phyloP scores from a whole-genome alignment of 805 yeast genomes.

The Saccharomycopsis microspora region DNA sequence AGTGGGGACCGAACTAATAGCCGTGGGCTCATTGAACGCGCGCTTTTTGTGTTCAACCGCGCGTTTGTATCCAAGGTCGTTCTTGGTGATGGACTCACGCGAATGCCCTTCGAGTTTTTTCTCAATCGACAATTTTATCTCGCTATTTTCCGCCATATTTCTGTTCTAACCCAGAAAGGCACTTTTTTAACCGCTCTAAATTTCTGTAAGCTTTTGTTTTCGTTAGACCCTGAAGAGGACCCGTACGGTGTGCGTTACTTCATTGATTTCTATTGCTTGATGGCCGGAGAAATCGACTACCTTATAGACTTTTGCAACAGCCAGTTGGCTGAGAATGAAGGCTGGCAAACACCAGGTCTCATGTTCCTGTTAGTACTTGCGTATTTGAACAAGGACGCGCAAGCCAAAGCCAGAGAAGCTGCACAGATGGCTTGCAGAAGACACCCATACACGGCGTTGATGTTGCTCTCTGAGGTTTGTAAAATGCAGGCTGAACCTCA shows the following conservation, averaged over 20 bases:
- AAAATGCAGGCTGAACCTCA: neutral
- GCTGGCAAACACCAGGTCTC: constrained; percentile 67
- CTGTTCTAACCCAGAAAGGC: constrained; percentile 62
- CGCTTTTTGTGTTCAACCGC: constrained; percentile 71
- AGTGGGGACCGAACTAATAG: constrained; percentile 70
- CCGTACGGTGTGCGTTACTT: constrained; percentile 78
- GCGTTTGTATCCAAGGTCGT: constrained; percentile 48
- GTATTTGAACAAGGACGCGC: constrained; percentile 31
- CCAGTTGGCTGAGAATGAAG: constrained; percentile 42
- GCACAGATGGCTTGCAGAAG: constrained; percentile 37
- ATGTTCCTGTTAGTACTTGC: constrained; percentile 59
- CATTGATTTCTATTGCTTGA: constrained; percentile 66
- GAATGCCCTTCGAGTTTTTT: constrained; percentile 67
- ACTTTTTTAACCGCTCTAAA: constrained; percentile 68
- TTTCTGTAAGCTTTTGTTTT: constrained; percentile 58
- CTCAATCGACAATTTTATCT: constrained; percentile 71
- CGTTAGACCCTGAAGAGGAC: constrained; percentile 67
- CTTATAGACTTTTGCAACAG: constrained; percentile 46
- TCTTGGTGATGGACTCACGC: constrained; percentile 41
- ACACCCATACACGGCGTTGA: constrained; percentile 48
- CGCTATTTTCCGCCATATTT: constrained; percentile 60
- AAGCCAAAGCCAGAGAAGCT: constrained; percentile 19
- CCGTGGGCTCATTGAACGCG: constrained; percentile 65
- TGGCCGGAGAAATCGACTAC: constrained; percentile 53
- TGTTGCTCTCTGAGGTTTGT: constrained; percentile 38